Conservation (phyloP, 371 early-diverging fungal species). For the Mortierella sp. region DNA sequence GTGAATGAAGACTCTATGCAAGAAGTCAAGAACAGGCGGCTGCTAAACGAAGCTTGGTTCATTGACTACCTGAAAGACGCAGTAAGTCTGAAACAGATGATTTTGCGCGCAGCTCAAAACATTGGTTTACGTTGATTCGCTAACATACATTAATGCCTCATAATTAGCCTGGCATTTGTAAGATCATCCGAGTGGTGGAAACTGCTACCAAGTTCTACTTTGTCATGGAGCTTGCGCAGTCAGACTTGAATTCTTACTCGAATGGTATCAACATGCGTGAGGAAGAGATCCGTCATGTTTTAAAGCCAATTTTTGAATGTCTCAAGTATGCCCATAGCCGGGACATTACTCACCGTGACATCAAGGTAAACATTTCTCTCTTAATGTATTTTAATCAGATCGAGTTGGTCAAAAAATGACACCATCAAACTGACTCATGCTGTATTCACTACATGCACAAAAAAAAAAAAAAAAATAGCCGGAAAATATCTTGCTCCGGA, state of each 20-base stretch:
- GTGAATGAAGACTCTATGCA: slow-evolving; percentile 49
- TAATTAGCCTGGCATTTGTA: slow-evolving; percentile 49
- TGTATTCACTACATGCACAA: background rate
- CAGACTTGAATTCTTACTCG: slow-evolving; percentile 54
- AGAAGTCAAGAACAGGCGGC: slow-evolving; percentile 46
- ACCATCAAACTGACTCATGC: background rate
- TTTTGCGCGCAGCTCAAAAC: background rate
- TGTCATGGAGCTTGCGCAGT: slow-evolving; percentile 54
- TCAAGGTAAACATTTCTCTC: slow-evolving; percentile 29
- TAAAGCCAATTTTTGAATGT: slow-evolving; percentile 54
- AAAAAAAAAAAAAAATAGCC: no score
- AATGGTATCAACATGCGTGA: slow-evolving; percentile 56
- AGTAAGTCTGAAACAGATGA: slow-evolving; percentile 17
- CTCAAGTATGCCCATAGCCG: slow-evolving; percentile 48
- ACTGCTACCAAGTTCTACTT: slow-evolving; percentile 54
- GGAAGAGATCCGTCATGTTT: slow-evolving; percentile 50
- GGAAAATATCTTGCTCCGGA: slow-evolving; percentile 47
- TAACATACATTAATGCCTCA: background rate
- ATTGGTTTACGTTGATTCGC: background rate
- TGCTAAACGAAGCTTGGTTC: slow-evolving; percentile 54
- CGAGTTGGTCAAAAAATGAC: no score
- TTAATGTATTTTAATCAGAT: background rate
- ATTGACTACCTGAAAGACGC: slow-evolving; percentile 53
- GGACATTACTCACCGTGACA: slow-evolving; percentile 53
- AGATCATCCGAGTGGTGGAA: slow-evolving; percentile 50